These are phyloP conservation scores for Pyrenochaeta sp. DNA, from an alignment of 2,329 filamentous ascomycete species.

Conservation along the genomic window DNA sequence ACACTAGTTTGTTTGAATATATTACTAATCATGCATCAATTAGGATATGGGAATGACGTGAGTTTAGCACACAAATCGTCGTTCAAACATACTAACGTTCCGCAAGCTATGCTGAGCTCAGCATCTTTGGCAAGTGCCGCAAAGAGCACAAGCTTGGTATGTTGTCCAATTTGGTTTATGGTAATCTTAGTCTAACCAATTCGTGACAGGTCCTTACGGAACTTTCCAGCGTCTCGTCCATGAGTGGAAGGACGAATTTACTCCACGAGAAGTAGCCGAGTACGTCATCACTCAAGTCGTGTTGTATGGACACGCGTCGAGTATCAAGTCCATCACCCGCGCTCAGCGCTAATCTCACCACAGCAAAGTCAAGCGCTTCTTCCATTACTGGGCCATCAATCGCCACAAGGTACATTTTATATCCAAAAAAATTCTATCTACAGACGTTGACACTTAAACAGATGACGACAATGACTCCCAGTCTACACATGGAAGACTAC, in stretches of 20 bases:
- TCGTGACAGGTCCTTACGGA: constrained; percentile 45
- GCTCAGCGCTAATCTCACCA: not conserved
- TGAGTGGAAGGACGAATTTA: constrained; percentile 54
- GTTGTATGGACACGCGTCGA: too few species aligned
- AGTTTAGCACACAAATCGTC: not conserved
- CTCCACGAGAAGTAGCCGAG: constrained; percentile 54
- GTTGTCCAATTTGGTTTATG: not conserved
- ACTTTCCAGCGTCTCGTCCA: constrained; percentile 63
- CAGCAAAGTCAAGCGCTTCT: constrained; percentile 55
- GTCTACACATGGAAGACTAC: constrained; percentile 54
- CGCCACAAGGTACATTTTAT: constrained; percentile 66
- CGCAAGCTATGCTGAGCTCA: constrained; percentile 58
- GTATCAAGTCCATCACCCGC: too few species aligned
- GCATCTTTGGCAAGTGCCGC: constrained; percentile 60
- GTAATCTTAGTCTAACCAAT: constrained; percentile 36
- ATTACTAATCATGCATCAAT: not conserved
- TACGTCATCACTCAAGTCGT: not conserved
- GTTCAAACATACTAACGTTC: not conserved
- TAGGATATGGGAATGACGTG: constrained; percentile 55
- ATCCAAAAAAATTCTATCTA: too few species aligned
- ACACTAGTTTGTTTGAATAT: not conserved
- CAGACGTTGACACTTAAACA: too few species aligned
- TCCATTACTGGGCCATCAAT: constrained; percentile 60
- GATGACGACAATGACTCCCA: constrained; percentile 43
- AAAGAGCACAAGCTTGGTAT: constrained; percentile 61